phyloP scores from a whole-genome alignment of 352 stramenopile species.

The Globisporangium apiculatum region DNA sequence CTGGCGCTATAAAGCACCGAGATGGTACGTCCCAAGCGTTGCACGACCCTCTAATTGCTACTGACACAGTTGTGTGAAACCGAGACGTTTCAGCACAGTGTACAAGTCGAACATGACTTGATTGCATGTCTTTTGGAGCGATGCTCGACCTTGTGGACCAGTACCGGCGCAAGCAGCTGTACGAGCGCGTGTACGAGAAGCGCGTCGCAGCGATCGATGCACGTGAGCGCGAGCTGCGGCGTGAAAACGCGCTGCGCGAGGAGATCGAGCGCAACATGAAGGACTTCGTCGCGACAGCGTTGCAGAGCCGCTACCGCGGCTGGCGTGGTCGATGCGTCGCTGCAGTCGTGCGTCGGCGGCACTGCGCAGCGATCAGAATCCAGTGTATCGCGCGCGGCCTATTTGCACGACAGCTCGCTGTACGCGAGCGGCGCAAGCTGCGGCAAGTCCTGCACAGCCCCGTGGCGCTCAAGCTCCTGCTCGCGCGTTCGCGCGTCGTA shows the following conservation, averaged over 20 bases:
- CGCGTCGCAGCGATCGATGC: conserved; percentile 33
- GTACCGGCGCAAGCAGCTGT: conserved; percentile 41
- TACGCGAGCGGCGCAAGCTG: conserved; percentile 34
- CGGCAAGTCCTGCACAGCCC: conserved; percentile 65
- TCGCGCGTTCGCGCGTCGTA: conserved; percentile 58
- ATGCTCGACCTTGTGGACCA: conserved; percentile 46
- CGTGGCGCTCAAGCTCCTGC: conserved; percentile 51
- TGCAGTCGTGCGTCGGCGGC: conserved; percentile 20
- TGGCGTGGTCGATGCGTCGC: conserved; percentile 46
- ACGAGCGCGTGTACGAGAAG: conserved; percentile 50
- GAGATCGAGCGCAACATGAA: conserved; percentile 74
- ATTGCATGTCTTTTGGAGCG: background rate
- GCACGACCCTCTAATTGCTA: too few species aligned
- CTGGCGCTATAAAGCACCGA: too few species aligned
- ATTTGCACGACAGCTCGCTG: conserved; percentile 33
- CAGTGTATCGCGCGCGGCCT: conserved; percentile 46
- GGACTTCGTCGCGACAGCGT: conserved; percentile 56
- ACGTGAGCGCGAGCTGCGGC: conserved; percentile 33
- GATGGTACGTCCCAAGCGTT: too few species aligned
- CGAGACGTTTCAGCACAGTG: too few species aligned
- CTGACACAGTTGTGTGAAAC: too few species aligned
- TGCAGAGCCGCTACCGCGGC: conserved; percentile 58
- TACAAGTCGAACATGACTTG: too few species aligned
- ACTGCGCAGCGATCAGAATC: conserved; percentile 52
- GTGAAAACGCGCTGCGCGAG: conserved; percentile 58